Evolutionary conservation across 441 rosid species (phyloP), one percentile per base, ranked within the genome.

Genomic region (Pelargonium fulgidum): DNA sequence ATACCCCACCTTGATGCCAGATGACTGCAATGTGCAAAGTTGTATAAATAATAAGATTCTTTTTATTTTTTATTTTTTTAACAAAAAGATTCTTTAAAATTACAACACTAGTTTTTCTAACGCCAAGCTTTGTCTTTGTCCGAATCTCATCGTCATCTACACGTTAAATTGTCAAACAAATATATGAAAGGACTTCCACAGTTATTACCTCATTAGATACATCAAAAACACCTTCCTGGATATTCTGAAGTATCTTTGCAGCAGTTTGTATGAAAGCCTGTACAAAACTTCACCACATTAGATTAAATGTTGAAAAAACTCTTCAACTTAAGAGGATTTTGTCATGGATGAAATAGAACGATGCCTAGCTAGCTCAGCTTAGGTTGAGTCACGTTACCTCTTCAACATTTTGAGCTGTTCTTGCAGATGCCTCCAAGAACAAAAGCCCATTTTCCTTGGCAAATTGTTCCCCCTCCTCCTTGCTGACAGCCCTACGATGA

Each of bases 1-100:
- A 61, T 85, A 83, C 17, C 91, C 91, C 0, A 88, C 74, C 85
- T 88, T 88, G 75, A 88, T 88, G 12, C 93, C 93, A 0, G 89
- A 84, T 14, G 89, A 83, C 87, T 88, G 82, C 83, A 75, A 61
- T 26, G 33, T 0, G 33, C 33, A 26, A 26, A 26, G 33, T 26
- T 26, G 33, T 26, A 26, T 26, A 26, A 26, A 26, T 3, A 26
- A 26, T 26, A 24, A 24, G 26, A 24, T 24, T 24, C 26, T 24
- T 24, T 24, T 2, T 0, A 24, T 24, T n/a, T n/a, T n/a, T n/a
- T n/a, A n/a, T n/a, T n/a, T n/a, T n/a, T n/a, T n/a, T n/a, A n/a
- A n/a, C n/a, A n/a, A n/a, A n/a, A 22, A 22, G 1, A 22, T 22
- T 22, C 24, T 22, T 22, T 22, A 22, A 22, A 0, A 22, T 26